Conservation (phyloP, 345 rosid species). For the Lepidium africanum region DNA sequence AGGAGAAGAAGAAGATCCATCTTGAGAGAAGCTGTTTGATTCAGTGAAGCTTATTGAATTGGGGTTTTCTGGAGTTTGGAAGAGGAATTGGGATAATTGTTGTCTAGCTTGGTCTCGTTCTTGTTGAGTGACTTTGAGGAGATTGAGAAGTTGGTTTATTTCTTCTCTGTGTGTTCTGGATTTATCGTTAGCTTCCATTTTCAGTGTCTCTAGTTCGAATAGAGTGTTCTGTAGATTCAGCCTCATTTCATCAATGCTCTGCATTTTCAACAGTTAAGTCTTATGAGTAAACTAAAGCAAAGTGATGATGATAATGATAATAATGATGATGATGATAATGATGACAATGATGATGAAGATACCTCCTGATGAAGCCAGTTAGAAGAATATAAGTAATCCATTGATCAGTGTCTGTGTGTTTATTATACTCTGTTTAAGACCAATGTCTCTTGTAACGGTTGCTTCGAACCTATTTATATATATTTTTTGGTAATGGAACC, state of each 20-base stretch:
- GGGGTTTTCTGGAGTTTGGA: conserved; percentile 10
- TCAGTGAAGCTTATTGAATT: conserved; percentile 65
- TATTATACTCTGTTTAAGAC: conserved; percentile 14
- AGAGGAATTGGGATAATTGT: conserved; percentile 40
- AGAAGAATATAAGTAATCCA: conserved; percentile 18
- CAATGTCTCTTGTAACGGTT: not conserved
- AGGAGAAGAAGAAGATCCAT: conserved; percentile 48
- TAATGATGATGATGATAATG: not conserved
- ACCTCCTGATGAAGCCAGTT: conserved; percentile 26
- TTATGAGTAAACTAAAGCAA: not conserved
- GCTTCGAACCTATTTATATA: not conserved
- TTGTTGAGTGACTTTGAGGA: conserved; percentile 46
- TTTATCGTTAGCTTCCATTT: conserved; percentile 47
- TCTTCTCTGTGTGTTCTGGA: conserved; percentile 46
- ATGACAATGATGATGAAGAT: not conserved
- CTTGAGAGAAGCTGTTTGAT: conserved; percentile 46
- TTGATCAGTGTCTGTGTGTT: not conserved
- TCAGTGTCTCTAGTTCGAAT: conserved; percentile 57
- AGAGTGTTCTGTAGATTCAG: conserved; percentile 48
- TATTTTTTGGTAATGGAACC: too few species aligned
- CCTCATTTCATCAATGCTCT: conserved; percentile 52
- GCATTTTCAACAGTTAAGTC: not conserved
- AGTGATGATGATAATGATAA: not conserved
- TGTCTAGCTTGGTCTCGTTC: conserved; percentile 82
- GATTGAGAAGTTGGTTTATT: conserved; percentile 36